Evolutionary conservation across 2,329 filamentous ascomycete species (phyloP), one percentile per base, ranked within the genome.

Genomic region (Parafenestella ontariensis): DNA sequence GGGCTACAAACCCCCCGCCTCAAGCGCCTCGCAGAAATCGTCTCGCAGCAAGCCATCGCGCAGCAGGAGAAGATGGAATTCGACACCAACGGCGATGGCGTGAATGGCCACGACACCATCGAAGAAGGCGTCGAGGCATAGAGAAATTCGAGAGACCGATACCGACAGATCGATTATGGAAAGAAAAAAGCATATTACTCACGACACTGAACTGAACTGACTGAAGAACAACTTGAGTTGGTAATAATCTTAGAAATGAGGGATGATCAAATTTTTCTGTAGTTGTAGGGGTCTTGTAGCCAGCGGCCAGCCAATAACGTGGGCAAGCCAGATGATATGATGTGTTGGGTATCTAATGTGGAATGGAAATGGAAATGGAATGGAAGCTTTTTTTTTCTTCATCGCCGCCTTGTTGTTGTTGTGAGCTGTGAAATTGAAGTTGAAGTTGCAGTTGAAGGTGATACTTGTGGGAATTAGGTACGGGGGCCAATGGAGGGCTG

Each of bases 11-110:
- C 93, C 54, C 94, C 94, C 43, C 87, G 94, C 58, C 80, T 99
- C 59, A 98, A 98, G 83, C 89, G 95, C 57, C 83, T 99, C 49
- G 95, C 95, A n/a, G 95, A 99, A 79, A 98, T 99, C 62, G 95
- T 99, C 43, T 96, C 92, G 33, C 91, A 92, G 28, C 95, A 99
- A 78, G 95, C 95, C 28, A 94, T 98, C 71, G 92, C 93, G 52
- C 94, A 98, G 77, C 92, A 96, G 78, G 92, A 96, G 78, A 94
- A 91, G 79, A 79, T 90, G 58, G 90, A 92, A 44, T 86, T 69
- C 45, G 75, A 71, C 49, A 57, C 61, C 37, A 51, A 54, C 17
- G 56, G 57, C 47, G 56, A 61, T 26, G 71, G 57, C 15, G 31
- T 56, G 52, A 59, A 60, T 21, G 60, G 58, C 42, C 58, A 63